These are phyloP conservation scores for Rhodamnia rubescens DNA, from an alignment of 345 rosid species.

Conservation along the genomic window DNA sequence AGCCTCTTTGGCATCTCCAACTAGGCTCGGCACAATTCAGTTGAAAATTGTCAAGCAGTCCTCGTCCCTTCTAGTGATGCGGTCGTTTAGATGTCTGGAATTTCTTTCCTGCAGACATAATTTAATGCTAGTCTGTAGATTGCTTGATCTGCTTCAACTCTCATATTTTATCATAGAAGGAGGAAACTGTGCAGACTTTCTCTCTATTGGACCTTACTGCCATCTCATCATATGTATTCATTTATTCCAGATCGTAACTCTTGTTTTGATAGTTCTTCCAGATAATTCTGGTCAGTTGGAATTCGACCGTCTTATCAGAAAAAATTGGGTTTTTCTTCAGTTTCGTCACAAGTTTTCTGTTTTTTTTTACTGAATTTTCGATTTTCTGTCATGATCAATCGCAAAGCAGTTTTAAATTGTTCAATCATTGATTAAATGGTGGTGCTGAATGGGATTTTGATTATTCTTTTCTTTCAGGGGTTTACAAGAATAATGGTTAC, in stretches of 20 bases:
- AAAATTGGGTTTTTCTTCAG: background rate
- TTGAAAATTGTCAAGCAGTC: background rate
- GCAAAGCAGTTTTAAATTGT: background rate
- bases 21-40: background rate
- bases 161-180: background rate
- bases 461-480: slow-evolving; percentile 5
- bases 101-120: background rate
- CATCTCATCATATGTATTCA: background rate
- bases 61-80: background rate
- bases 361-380: background rate
- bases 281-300: background rate
- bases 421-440: background rate
- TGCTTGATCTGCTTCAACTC: background rate
- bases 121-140: background rate
- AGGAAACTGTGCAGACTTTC: background rate
- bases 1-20: background rate
- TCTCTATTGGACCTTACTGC: background rate
- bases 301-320: background rate
- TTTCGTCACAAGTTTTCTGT: background rate
- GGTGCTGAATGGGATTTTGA: background rate
- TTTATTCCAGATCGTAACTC: background rate
- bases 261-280: background rate
- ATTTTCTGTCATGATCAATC: background rate
- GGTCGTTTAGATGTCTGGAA: background rate
- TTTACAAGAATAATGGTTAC: slow-evolving; percentile 16